Conservation (phyloP, 164 flowering plant genomes). For the Piper betle region DNA sequence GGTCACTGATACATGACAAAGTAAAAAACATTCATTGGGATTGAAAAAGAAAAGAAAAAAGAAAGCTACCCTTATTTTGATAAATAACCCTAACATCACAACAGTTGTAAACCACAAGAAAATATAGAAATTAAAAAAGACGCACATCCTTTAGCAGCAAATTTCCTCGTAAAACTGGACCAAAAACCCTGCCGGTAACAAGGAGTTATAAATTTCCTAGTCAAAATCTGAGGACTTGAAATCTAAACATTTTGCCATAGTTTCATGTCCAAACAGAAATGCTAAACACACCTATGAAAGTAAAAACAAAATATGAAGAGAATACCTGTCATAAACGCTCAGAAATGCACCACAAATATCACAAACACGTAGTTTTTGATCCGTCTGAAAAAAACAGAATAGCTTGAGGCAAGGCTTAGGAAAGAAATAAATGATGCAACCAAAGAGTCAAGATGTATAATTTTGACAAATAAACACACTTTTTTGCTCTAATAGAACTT, state of each 20-base stretch:
- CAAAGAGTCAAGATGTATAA: background rate
- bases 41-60: background rate
- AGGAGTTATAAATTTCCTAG: slow-evolving; percentile 80
- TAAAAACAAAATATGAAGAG: slow-evolving; percentile 3
- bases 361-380: slow-evolving; percentile 97
- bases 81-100: slow-evolving; percentile 5
- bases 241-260: slow-evolving; percentile 41
- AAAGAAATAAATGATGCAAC: background rate
- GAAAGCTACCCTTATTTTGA: background rate
- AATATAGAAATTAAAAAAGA: slow-evolving; percentile 43
- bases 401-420: background rate
- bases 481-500: slow-evolving; percentile 18
- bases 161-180: slow-evolving; percentile 99
- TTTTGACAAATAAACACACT: background rate
- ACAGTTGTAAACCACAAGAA: slow-evolving; percentile 46
- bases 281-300: slow-evolving; percentile 4
- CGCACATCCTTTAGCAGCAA: slow-evolving; percentile 99
- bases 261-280: slow-evolving; percentile 15
- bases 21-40: slow-evolving; percentile 3
- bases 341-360: slow-evolving; percentile 99
- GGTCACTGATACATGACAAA: slow-evolving; percentile 55
- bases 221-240: slow-evolving; percentile 80
- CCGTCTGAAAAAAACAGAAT: slow-evolving; percentile 50
- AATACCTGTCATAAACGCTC: slow-evolving; percentile 97
- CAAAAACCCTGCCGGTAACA: slow-evolving; percentile 99